These are phyloP conservation scores for Tetrapisispora taiwanensis DNA, from an alignment of 805 yeast genomes.

Conservation along the genomic window DNA sequence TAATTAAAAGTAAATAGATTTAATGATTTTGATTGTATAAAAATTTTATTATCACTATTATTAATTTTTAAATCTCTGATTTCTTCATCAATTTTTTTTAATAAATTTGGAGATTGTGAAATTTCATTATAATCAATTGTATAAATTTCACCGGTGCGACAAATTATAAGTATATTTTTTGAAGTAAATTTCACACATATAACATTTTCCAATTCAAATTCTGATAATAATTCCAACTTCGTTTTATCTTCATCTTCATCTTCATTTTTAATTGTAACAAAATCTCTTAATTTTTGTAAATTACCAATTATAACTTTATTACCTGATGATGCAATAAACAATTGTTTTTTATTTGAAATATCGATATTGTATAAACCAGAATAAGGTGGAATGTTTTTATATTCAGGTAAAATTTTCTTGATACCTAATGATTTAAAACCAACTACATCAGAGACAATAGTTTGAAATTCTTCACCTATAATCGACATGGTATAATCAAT, in stretches of 20 bases:
- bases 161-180: constrained; percentile 25
- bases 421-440: constrained; percentile 35
- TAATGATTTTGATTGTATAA: constrained; percentile 4
- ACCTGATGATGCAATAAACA: constrained; percentile 34
- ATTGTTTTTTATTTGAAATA: constrained; percentile 25
- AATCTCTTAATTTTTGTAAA: constrained; percentile 27
- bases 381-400: constrained; percentile 30
- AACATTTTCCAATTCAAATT: constrained; percentile 15
- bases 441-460: constrained; percentile 31
- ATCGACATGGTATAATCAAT: constrained; percentile 7
- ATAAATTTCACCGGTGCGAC: constrained; percentile 17
- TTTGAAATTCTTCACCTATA: constrained; percentile 17
- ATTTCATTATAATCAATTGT: constrained; percentile 6
- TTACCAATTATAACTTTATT: constrained; percentile 29
- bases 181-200: constrained; percentile 28
- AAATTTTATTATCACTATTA: neutral
- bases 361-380: constrained; percentile 30
- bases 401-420: constrained; percentile 28
- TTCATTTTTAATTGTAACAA: constrained; percentile 11
- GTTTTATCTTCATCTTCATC: neutral
- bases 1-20: constrained; percentile 4
- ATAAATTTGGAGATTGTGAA: constrained; percentile 1
- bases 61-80: constrained; percentile 4
- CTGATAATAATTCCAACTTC: constrained; percentile 9
- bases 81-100: constrained; percentile 1